A percentile compares a stretch with the other conserved stretches of the same genome.
phyloP scores from a whole-genome alignment of 2,329 filamentous ascomycete species.

The Arthrobotrys sinensis region DNA sequence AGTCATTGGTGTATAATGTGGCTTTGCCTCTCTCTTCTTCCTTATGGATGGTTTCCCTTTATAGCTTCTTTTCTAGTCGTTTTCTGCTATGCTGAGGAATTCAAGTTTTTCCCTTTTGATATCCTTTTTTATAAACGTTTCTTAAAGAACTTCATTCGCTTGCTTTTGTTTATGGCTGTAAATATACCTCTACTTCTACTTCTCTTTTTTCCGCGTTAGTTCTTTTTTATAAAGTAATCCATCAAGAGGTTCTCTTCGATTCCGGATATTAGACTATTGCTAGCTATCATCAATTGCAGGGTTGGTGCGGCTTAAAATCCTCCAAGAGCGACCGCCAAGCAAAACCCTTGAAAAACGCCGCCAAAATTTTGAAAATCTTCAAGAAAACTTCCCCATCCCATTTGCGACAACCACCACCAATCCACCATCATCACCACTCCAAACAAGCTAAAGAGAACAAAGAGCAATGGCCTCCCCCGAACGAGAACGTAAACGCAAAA shows the following conservation, averaged over 20 bases:
- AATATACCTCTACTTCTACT: no score
- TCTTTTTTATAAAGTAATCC: no score
- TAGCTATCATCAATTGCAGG: no score
- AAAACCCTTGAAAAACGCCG: slow-evolving; percentile 28
- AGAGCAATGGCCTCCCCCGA: slow-evolving; percentile 46
- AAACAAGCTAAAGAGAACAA: neutral
- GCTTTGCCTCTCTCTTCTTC: slow-evolving; percentile 19
- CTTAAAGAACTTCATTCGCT: no score
- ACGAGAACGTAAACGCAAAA: slow-evolving; percentile 57
- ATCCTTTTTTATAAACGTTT: neutral
- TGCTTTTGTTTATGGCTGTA: no score
- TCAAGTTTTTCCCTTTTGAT: neutral
- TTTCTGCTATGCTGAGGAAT: neutral
- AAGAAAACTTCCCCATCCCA: neutral
- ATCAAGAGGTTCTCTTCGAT: neutral
- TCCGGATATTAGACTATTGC: neutral
- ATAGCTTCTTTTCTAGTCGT: slow-evolving; percentile 10
- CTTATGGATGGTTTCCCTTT: slow-evolving; percentile 33
- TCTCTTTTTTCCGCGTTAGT: no score
- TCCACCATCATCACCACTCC: neutral
- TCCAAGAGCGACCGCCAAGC: slow-evolving; percentile 22
- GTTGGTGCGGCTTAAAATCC: slow-evolving; percentile 26
- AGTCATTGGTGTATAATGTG: slow-evolving; percentile 60
- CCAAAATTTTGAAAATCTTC: slow-evolving; percentile 17
- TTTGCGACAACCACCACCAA: slow-evolving; percentile 8